Conservation (phyloP, 345 rosid genomes). For the Zanthoxylum bungeanum region DNA sequence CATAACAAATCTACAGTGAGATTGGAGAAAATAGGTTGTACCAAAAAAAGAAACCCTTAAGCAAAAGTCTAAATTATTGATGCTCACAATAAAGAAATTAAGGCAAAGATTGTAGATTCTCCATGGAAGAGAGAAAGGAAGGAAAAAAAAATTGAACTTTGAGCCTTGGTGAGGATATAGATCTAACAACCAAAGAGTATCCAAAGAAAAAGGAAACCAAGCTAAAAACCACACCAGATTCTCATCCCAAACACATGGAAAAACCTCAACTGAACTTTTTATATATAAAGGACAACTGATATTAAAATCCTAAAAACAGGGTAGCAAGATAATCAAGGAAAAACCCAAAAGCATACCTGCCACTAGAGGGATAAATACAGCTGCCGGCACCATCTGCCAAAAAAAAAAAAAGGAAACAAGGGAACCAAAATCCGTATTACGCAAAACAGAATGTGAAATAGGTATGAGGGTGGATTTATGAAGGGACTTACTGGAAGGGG, state of each 20-base stretch:
- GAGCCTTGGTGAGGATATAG: not conserved
- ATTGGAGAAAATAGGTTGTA: not conserved
- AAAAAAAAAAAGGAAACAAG: not conserved
- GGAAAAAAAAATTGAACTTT: not conserved
- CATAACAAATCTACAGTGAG: slow-evolving; percentile 3
- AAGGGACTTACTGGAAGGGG: slow-evolving; percentile 33
- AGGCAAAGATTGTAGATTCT: not conserved
- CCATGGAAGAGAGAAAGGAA: not conserved
- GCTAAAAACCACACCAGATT: too few species aligned
- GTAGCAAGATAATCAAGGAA: not conserved
- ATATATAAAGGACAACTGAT: not conserved
- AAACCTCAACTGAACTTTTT: not conserved
- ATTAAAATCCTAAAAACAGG: not conserved
- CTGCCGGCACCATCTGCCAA: slow-evolving; percentile 40
- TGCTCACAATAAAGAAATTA: not conserved
- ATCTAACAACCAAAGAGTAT: not conserved
- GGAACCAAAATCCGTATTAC: too few species aligned
- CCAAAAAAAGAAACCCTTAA: too few species aligned
- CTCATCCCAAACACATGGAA: not conserved
- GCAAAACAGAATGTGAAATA: not conserved
- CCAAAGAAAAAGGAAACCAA: not conserved
- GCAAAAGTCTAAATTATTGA: not conserved
- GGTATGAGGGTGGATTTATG: not conserved
- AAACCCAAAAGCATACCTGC: slow-evolving; percentile 43
- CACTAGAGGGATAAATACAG: slow-evolving; percentile 57